Conservation (phyloP, 2,329 filamentous ascomycete genomes). For the Microdochium paspali region DNA sequence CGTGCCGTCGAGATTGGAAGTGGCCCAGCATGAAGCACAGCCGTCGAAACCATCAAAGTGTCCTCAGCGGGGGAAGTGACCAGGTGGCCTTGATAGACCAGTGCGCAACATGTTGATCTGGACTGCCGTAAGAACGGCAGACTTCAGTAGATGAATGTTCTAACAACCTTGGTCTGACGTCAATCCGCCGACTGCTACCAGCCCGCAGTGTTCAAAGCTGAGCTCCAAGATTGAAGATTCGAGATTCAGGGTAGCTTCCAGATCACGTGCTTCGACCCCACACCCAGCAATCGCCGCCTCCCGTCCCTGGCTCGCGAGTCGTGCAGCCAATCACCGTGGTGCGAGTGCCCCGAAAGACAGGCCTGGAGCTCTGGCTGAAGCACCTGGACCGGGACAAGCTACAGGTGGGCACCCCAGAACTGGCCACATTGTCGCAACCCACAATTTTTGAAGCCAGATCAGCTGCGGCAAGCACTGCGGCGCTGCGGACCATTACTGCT, state of each 20-base stretch:
- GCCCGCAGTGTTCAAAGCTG: no score
- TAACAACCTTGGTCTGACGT: no score
- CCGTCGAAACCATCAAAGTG: neutral
- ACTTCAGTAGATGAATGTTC: no score
- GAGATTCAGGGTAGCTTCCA: neutral
- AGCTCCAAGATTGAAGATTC: no score
- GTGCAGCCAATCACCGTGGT: neutral
- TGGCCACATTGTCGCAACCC: neutral
- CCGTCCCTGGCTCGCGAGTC: neutral
- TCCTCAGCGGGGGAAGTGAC: neutral
- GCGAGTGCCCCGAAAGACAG: neutral
- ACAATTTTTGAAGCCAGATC: slow-evolving; percentile 1
- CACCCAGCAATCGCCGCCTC: neutral
- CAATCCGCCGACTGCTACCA: no score
- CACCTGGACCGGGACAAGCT: no score
- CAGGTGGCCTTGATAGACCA: no score
- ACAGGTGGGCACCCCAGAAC: neutral
- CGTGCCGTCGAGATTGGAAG: neutral
- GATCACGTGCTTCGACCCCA: neutral
- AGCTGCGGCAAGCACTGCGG: neutral
- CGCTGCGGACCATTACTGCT: neutral
- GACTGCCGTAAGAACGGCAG: no score
- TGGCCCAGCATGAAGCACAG: neutral
- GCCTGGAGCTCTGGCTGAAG: no score
- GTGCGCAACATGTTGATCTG: no score